Conservation (phyloP, 108 stramenopile species). For the Fragilaria radians region DNA sequence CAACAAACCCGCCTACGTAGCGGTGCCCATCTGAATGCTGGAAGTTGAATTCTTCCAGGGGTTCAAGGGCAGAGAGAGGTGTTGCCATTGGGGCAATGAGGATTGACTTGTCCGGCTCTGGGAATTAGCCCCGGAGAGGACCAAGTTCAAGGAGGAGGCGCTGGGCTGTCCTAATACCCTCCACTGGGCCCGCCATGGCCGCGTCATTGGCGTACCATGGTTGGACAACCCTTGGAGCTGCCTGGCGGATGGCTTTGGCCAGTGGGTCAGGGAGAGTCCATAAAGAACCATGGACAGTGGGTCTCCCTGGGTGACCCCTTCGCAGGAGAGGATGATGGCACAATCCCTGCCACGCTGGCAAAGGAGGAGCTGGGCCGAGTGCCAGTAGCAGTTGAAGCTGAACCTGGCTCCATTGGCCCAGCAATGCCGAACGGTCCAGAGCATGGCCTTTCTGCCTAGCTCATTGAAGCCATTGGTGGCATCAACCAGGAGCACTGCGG, state of each 20-base stretch:
- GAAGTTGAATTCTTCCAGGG: conserved; percentile 1
- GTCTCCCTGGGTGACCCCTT: conserved; percentile 26
- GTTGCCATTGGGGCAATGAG: neutral
- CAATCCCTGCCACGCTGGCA: neutral
- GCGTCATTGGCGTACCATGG: conserved; percentile 34
- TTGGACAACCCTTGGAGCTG: conserved; percentile 3
- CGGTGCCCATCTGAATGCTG: neutral
- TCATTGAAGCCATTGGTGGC: conserved; percentile 30
- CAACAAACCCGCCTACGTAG: conserved; percentile 15
- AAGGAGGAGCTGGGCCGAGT: conserved; percentile 7
- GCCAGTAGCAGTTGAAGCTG: conserved; percentile 26
- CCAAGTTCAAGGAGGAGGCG: neutral
- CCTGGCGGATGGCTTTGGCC: neutral
- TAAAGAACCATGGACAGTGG: conserved; percentile 29
- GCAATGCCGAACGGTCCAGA: conserved; percentile 23
- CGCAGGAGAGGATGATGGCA: neutral
- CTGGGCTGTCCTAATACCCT: neutral
- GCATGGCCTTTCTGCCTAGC: conserved; percentile 18
- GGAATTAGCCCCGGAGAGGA: conserved; percentile 12
- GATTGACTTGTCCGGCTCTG: conserved; percentile 9
- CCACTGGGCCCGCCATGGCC: conserved; percentile 8
- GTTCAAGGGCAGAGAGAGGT: neutral
- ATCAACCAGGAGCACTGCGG: conserved; percentile 10
- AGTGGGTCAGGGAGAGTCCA: conserved; percentile 25
- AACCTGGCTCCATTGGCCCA: conserved; percentile 23